phyloP scores from a whole-genome alignment of 305 asterid genomes.

The Solanum hybrid region DNA sequence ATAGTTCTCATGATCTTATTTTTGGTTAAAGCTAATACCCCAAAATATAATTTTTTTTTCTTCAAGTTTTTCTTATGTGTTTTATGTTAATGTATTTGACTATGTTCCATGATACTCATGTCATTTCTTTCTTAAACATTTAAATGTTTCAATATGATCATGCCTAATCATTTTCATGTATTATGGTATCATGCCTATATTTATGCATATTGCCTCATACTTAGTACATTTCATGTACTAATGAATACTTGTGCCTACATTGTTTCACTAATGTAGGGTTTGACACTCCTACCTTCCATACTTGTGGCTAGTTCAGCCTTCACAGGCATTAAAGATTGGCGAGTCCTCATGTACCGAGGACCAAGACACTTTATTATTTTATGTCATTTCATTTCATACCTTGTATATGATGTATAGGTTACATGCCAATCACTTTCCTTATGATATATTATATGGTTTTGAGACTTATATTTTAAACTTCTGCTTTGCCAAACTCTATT shows the following conservation, averaged over 20 bases:
- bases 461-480: background rate
- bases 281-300: background rate
- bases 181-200: background rate
- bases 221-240: too few relatives aligned
- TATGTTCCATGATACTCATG: background rate
- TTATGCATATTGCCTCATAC: background rate
- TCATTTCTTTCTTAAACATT: background rate
- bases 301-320: background rate
- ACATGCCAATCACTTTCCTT: background rate
- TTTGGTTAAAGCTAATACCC: background rate
- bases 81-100: background rate
- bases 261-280: background rate
- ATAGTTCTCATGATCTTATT: background rate
- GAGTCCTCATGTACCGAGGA: background rate
- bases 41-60: background rate
- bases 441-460: background rate
- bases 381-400: background rate
- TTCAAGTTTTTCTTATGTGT: background rate
- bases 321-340: background rate
- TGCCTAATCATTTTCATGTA: background rate
- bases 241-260: too few relatives aligned
- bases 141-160: background rate
- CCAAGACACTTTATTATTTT: too few relatives aligned
- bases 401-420: background rate
- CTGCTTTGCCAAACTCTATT: background rate